phyloP scores from a whole-genome alignment of 2,329 filamentous ascomycete genomes.

The Arthrobotrys iridis region DNA sequence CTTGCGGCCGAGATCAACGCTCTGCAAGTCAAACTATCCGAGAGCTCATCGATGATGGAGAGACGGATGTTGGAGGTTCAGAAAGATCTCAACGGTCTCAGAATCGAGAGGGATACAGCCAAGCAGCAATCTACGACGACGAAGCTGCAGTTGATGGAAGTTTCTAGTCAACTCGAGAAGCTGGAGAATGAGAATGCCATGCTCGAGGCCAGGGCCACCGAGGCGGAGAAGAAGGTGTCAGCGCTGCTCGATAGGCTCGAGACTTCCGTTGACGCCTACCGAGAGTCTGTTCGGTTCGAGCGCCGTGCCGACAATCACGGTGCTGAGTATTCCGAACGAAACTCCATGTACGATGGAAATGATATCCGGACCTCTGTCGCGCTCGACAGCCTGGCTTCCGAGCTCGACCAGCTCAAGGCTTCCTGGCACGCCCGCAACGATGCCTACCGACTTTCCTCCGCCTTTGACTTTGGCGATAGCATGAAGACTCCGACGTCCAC shows the following conservation, averaged over 20 bases:
- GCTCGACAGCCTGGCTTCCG: slow-evolving; percentile 87
- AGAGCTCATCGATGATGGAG: slow-evolving; percentile 75
- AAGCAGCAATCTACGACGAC: slow-evolving; percentile 63
- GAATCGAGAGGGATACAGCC: slow-evolving; percentile 72
- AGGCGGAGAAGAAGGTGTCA: slow-evolving; percentile 92
- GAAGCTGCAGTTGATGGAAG: slow-evolving; percentile 68
- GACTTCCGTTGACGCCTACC: slow-evolving; percentile 91
- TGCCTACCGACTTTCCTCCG: slow-evolving; percentile 88
- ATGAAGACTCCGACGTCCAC: slow-evolving; percentile 64
- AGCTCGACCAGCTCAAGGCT: slow-evolving; percentile 86
- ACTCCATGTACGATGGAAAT: slow-evolving; percentile 60
- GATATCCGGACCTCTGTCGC: slow-evolving; percentile 74
- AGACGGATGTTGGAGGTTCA: slow-evolving; percentile 74
- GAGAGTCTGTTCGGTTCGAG: slow-evolving; percentile 68
- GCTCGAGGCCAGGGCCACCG: slow-evolving; percentile 83
- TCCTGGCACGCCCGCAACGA: slow-evolving; percentile 98
- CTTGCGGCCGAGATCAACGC: slow-evolving; percentile 75
- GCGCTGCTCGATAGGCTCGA: slow-evolving; percentile 94
- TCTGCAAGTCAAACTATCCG: slow-evolving; percentile 75
- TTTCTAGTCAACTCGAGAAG: slow-evolving; percentile 74
- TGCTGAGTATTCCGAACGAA: slow-evolving; percentile 58
- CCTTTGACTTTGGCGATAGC: slow-evolving; percentile 77
- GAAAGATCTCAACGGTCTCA: slow-evolving; percentile 73
- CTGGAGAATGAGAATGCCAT: slow-evolving; percentile 82
- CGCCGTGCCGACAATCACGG: slow-evolving; percentile 48